phyloP scores from a whole-genome alignment of 352 stramenopile species.

The Globisporangium nunn region DNA sequence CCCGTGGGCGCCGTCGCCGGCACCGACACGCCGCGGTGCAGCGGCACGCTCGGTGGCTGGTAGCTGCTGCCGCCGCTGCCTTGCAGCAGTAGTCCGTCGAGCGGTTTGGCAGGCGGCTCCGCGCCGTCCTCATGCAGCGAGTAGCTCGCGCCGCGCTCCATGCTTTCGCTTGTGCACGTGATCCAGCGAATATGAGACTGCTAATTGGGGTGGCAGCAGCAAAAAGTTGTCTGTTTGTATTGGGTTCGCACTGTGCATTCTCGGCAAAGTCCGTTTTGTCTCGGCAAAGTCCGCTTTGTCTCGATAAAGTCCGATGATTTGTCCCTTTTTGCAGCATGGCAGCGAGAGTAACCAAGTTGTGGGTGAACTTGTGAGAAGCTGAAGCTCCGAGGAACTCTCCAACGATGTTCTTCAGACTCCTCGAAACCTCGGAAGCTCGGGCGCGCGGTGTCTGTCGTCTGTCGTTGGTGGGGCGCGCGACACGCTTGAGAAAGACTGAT shows the following conservation, averaged over 20 bases:
- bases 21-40: conserved; percentile 10
- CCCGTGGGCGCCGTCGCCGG: conserved; percentile 21
- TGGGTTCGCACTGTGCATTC: too few relatives aligned
- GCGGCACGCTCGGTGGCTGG: conserved; percentile 8
- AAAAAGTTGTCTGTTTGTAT: background rate
- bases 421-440: too few relatives aligned
- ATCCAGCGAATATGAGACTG: background rate
- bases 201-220: background rate
- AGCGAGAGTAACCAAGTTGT: too few relatives aligned
- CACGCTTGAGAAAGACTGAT: too few relatives aligned
- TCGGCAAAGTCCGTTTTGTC: too few relatives aligned
- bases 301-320: background rate
- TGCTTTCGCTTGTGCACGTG: conserved; percentile 1
- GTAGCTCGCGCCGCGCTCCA: conserved; percentile 42
- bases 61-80: conserved; percentile 11
- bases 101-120: conserved; percentile 6
- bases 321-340: background rate
- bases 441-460: too few relatives aligned
- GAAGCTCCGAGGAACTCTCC: too few relatives aligned
- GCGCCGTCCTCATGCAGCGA: conserved; percentile 35
- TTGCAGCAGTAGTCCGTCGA: conserved; percentile 9
- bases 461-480: too few relatives aligned
- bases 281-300: background rate
- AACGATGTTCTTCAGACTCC: too few relatives aligned
- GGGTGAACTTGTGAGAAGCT: too few relatives aligned